Percentiles rank a stretch among this genome's conserved stretches.
Conservation (phyloP, 2,329 filamentous ascomycete genomes). For the Cercospora canescens region DNA sequence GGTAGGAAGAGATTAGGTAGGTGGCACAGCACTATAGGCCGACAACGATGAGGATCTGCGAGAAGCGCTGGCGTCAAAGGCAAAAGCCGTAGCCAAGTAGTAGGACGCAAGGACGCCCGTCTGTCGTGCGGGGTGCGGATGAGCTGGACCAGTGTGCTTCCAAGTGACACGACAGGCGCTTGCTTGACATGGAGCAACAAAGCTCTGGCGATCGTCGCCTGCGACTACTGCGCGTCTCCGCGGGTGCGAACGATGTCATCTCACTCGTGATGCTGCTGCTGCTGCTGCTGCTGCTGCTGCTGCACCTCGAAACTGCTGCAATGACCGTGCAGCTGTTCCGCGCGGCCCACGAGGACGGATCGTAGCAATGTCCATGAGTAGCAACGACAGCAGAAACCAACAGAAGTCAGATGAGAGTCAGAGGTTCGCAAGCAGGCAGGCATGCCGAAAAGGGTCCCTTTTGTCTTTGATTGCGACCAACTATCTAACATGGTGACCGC, state of each 20-base stretch:
- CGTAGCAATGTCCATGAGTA: background rate
- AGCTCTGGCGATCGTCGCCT: background rate
- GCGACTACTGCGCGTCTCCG: background rate
- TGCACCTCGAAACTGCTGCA: background rate
- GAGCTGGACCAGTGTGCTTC: background rate
- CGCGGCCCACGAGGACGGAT: background rate
- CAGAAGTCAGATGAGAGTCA: background rate
- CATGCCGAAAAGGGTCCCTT: background rate
- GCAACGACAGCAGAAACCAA: background rate
- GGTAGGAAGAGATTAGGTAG: background rate
- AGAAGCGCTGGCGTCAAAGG: background rate
- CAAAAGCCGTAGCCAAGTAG: background rate
- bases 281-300: background rate
- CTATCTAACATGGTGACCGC: background rate
- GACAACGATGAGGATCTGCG: background rate
- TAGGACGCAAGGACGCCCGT: no score
- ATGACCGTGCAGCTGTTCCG: background rate
- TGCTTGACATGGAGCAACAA: background rate
- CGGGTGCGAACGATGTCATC: conserved; percentile 3
- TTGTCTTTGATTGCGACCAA: background rate
- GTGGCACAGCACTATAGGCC: background rate
- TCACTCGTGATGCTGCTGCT: background rate
- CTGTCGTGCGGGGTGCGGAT: background rate
- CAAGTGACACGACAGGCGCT: background rate
- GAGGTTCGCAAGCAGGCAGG: background rate